A percentile compares a stretch with the other conserved stretches of the same genome.
Evolutionary conservation across 208 protist species (phyloP).

Genomic region (Wallacemonas collosoma): DNA sequence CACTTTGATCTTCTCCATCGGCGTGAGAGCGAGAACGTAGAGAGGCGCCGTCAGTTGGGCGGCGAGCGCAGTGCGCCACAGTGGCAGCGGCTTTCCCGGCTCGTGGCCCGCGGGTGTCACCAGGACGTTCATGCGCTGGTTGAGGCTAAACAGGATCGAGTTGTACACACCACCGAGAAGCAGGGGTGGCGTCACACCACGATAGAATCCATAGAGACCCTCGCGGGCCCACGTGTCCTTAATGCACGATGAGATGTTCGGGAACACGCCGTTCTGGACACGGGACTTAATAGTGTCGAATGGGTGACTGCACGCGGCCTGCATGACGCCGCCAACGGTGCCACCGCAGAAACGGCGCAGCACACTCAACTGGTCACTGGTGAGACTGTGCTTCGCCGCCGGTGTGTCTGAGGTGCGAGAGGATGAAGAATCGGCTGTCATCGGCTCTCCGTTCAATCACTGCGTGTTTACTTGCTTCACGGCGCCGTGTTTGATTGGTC

Average conservation of each 20-base stretch:
- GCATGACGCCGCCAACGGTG: slow-evolving; percentile 62
- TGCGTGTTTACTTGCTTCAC: too few relatives aligned
- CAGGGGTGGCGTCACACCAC: slow-evolving; percentile 56
- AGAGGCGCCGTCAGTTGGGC: slow-evolving; percentile 65
- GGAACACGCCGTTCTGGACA: slow-evolving; percentile 65
- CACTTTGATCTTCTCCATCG: slow-evolving; percentile 75
- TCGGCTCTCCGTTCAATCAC: too few relatives aligned
- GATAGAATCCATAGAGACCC: slow-evolving; percentile 64
- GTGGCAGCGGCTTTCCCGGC: slow-evolving; percentile 24
- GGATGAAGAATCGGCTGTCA: too few relatives aligned
- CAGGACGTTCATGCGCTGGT: slow-evolving; percentile 57
- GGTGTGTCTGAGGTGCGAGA: background rate
- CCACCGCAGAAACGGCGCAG: slow-evolving; percentile 56
- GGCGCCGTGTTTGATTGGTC: background rate
- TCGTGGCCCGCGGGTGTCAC: slow-evolving; percentile 46
- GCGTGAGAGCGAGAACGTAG: slow-evolving; percentile 57
- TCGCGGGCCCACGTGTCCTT: slow-evolving; percentile 47
- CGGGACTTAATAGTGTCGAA: slow-evolving; percentile 78
- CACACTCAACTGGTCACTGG: slow-evolving; percentile 34
- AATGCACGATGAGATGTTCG: slow-evolving; percentile 43
- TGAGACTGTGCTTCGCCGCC: background rate
- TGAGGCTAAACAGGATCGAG: slow-evolving; percentile 70
- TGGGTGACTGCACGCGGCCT: slow-evolving; percentile 65
- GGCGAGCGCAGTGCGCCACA: slow-evolving; percentile 62
- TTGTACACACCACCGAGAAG: slow-evolving; percentile 67